Evolutionary conservation across 2,329 filamentous ascomycete species (phyloP).

Genomic region (Phaeosphaeria sp.): DNA sequence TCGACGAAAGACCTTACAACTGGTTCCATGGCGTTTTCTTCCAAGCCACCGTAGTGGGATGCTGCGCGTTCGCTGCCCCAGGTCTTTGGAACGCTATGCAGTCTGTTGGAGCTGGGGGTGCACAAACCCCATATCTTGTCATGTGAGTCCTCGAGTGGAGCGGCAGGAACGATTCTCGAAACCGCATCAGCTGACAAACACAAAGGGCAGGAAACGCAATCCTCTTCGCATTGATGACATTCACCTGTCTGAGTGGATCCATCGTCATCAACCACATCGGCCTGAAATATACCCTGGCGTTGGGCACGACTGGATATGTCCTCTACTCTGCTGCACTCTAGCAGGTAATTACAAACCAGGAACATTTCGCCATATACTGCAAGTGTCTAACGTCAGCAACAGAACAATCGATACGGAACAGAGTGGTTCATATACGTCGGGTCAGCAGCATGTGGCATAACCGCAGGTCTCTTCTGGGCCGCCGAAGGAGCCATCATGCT

Average conservation of each 20-base stretch:
- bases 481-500: constrained; percentile 37
- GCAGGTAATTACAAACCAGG: constrained; percentile 5
- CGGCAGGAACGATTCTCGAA: no score
- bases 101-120: constrained; percentile 37
- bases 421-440: constrained; percentile 33
- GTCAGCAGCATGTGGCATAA: constrained; percentile 27
- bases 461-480: constrained; percentile 33
- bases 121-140: constrained; percentile 37
- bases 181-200: background rate
- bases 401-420: constrained; percentile 41
- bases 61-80: constrained; percentile 36
- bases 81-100: constrained; percentile 44
- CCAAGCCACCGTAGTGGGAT: constrained; percentile 29
- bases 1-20: constrained; percentile 3
- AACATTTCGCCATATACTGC: background rate
- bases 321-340: constrained; percentile 50
- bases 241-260: constrained; percentile 46
- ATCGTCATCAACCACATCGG: constrained; percentile 7
- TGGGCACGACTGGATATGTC: constrained; percentile 46
- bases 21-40: constrained; percentile 40
- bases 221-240: constrained; percentile 45
- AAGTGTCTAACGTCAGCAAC: constrained; percentile 13
- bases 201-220: constrained; percentile 44
- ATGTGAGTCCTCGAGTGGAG: constrained; percentile 29
- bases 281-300: constrained; percentile 35